Conservation (phyloP, 140 eudicot species). For the Cichorium intybus region DNA sequence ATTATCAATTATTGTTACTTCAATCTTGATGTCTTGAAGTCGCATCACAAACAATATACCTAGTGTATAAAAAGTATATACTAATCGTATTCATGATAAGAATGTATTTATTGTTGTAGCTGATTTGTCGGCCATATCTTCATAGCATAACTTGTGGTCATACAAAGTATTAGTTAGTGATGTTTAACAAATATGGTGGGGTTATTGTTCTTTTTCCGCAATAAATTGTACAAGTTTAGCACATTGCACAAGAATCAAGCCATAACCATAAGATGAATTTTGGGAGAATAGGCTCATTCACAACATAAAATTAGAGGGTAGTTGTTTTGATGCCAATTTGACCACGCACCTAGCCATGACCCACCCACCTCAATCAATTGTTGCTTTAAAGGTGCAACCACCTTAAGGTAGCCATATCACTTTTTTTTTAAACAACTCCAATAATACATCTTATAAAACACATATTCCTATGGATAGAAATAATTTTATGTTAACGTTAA, state of each 20-base stretch:
- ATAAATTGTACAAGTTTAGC: background rate
- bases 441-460: conserved; percentile 5
- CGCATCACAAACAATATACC: background rate
- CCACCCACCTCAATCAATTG: conserved; percentile 31
- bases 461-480: background rate
- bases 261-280: background rate
- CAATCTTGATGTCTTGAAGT: background rate
- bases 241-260: background rate
- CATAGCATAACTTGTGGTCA: conserved; percentile 3
- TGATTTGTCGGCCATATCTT: background rate
- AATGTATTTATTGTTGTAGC: conserved; percentile 16
- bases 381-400: conserved; percentile 39
- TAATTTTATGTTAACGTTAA: background rate
- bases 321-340: conserved; percentile 26
- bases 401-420: conserved; percentile 13
- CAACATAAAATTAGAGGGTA: conserved; percentile 25
- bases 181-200: background rate
- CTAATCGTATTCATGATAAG: conserved; percentile 5
- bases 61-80: background rate
- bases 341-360: conserved; percentile 22
- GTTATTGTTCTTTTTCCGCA: background rate
- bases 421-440: background rate
- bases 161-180: background rate
- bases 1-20: background rate
- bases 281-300: conserved; percentile 1